A percentile compares a stretch with the other conserved stretches of the same genome.
Conservation (phyloP, 306 rosid species). For the Vigna unguiculata region DNA sequence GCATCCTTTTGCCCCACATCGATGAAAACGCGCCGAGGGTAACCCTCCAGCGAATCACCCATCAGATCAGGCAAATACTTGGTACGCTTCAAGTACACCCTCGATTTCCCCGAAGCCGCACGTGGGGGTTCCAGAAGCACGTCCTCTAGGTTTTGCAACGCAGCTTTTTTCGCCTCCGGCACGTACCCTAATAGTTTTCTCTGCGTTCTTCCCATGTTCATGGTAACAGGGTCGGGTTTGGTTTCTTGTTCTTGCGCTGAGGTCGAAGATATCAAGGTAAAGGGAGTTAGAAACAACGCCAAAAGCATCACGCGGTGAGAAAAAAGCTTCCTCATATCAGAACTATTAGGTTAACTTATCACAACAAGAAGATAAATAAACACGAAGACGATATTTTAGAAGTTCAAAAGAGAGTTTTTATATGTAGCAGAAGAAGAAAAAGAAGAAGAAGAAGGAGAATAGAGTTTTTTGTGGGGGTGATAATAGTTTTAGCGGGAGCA, state of each 20-base stretch:
- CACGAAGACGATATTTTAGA: neutral
- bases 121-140: slow-evolving; percentile 88
- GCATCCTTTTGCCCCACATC: slow-evolving; percentile 68
- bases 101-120: slow-evolving; percentile 64
- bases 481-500: slow-evolving; percentile 65
- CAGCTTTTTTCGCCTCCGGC: slow-evolving; percentile 66
- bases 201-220: slow-evolving; percentile 29
- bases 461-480: neutral
- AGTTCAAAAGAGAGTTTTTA: neutral
- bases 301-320: slow-evolving; percentile 45
- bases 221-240: neutral
- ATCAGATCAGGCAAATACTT: slow-evolving; percentile 77
- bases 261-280: slow-evolving; percentile 45
- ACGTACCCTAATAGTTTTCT: slow-evolving; percentile 50
- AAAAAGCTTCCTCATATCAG: slow-evolving; percentile 47
- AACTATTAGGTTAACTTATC: slow-evolving; percentile 38
- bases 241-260: neutral
- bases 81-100: slow-evolving; percentile 62
- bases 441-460: neutral
- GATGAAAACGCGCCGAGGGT: slow-evolving; percentile 74
- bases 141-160: slow-evolving; percentile 73
- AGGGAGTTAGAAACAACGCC: slow-evolving; percentile 50
- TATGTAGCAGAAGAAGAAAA: neutral
- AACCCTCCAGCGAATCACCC: slow-evolving; percentile 77
- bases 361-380: slow-evolving; percentile 25